Conservation (phyloP, 2,329 filamentous ascomycete genomes). For the Diaporthe amygdali region DNA sequence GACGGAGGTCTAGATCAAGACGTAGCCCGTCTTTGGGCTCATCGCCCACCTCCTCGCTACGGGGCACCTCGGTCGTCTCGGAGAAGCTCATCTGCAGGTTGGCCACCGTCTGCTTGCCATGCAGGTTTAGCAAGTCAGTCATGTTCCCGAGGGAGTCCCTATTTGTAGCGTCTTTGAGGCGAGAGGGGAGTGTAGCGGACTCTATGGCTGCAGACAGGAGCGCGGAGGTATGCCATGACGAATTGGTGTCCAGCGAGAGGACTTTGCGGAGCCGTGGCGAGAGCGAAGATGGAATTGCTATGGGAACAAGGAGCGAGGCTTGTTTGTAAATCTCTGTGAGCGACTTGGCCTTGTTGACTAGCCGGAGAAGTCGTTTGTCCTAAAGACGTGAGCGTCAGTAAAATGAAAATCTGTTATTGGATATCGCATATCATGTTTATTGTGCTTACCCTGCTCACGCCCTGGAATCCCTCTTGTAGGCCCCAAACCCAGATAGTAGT, state of each 20-base stretch:
- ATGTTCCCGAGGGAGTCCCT: constrained; percentile 65
- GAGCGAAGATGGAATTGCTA: constrained; percentile 64
- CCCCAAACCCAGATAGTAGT: constrained; percentile 87
- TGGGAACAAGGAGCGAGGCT: constrained; percentile 78
- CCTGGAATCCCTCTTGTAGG: constrained; percentile 66
- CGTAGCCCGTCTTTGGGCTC: constrained; percentile 33
- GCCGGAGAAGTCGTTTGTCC: constrained; percentile 67
- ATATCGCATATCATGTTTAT: not conserved
- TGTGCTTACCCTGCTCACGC: constrained; percentile 54
- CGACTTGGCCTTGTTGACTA: constrained; percentile 77
- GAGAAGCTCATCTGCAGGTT: constrained; percentile 72
- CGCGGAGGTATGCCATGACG: constrained; percentile 81
- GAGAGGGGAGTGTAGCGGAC: constrained; percentile 76
- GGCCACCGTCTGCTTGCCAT: constrained; percentile 81
- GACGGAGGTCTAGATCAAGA: constrained; percentile 47
- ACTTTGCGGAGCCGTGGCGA: constrained; percentile 49
- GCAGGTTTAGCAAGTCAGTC: constrained; percentile 71
- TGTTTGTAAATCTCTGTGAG: constrained; percentile 72
- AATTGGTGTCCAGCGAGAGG: constrained; percentile 64
- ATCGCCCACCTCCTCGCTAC: constrained; percentile 29
- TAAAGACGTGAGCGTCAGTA: constrained; percentile 32
- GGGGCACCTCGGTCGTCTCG: constrained; percentile 35
- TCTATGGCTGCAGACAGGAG: constrained; percentile 80
- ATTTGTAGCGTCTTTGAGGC: constrained; percentile 59
- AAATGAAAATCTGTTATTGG: not conserved